Evolutionary conservation across 371 early-diverging fungal species (phyloP).

Genomic region (Cokeromyces recurvatus): DNA sequence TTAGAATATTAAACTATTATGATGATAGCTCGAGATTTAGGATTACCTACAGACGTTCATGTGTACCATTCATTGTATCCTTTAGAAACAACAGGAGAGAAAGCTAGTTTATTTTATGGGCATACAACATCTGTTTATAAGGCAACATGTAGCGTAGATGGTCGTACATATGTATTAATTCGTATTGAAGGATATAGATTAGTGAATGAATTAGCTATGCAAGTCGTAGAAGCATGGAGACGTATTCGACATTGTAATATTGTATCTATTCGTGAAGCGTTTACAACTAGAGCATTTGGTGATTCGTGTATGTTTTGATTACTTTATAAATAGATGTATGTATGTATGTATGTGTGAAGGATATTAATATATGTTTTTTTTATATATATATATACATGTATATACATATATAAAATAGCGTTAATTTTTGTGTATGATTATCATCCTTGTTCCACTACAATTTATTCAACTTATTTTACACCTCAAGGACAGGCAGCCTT

Average conservation of each 20-base stretch:
- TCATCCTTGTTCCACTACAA: constrained; percentile 78
- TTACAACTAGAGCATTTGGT: constrained; percentile 93
- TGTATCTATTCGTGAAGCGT: constrained; percentile 88
- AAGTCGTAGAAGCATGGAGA: constrained; percentile 81
- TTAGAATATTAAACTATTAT: neutral
- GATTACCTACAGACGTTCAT: constrained; percentile 53
- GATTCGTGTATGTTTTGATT: constrained; percentile 66
- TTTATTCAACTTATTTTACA: constrained; percentile 62
- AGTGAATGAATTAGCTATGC: constrained; percentile 76
- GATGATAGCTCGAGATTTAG: constrained; percentile 45
- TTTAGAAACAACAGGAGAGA: constrained; percentile 51
- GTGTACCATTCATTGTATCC: constrained; percentile 69
- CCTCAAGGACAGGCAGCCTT: constrained; percentile 41
- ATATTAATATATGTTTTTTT: neutral
- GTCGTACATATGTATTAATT: constrained; percentile 75
- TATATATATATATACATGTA: too few relatives aligned
- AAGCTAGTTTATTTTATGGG: constrained; percentile 54
- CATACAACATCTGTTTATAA: constrained; percentile 82
- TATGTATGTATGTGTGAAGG: too few relatives aligned
- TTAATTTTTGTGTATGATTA: constrained; percentile 87
- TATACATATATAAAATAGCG: constrained; percentile 47
- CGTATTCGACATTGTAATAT: constrained; percentile 79
- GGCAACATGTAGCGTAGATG: constrained; percentile 78
- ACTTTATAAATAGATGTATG: neutral
- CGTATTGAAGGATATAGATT: constrained; percentile 76